Evolutionary conservation across 2,329 filamentous ascomycete genomes (phyloP), one percentile per base, ranked within the genome.

Genomic region (Aspergillus fijiensis): DNA sequence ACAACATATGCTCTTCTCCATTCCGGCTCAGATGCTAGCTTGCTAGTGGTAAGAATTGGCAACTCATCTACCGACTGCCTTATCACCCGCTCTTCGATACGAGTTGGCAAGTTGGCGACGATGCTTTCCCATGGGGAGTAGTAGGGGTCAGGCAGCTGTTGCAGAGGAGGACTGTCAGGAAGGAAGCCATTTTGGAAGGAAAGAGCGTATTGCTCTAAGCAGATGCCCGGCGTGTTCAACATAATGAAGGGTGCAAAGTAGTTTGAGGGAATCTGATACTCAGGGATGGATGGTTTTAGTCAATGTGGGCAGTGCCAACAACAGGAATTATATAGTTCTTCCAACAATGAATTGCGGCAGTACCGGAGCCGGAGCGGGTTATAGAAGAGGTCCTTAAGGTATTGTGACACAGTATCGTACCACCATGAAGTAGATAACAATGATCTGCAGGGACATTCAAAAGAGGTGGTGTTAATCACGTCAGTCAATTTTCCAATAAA

Each of bases 41-140:
- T 84, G 63, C 87, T 81, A 53, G 91, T 95, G 58, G 88, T 89
- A 62, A 96, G 85, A 55, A 96, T 80, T 14, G 92, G 92, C 56
- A 97, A 82, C 25, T 83, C 81, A 65, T 96, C 89, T 54, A 96
- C 84, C 63, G 91, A 85, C 57, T 86, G 83, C 55, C 91, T 86
- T 67, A 96, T 82, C 55, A 89, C 87, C 71, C 89, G 89, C 71
- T 85, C 90, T 56, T 92, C 81, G 58, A 96, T 89, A 64, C 95
- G 81, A 49, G 84, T 84, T 76, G 95, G 91, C 19, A 97, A 82
- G 69, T 94, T 92, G 67, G 85, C 83, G 31, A 87, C 85, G 58
- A 96, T 82, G 47, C 86, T 84, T 77, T 97, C 93, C 93, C 93
- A 98, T 65, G 92, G 91, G 74, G 88, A 86, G 78, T 96, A 98